Percentiles rank a stretch among this genome's conserved stretches.
Evolutionary conservation across 805 yeast species (phyloP).

Genomic region (Ascoidea asiatica): DNA sequence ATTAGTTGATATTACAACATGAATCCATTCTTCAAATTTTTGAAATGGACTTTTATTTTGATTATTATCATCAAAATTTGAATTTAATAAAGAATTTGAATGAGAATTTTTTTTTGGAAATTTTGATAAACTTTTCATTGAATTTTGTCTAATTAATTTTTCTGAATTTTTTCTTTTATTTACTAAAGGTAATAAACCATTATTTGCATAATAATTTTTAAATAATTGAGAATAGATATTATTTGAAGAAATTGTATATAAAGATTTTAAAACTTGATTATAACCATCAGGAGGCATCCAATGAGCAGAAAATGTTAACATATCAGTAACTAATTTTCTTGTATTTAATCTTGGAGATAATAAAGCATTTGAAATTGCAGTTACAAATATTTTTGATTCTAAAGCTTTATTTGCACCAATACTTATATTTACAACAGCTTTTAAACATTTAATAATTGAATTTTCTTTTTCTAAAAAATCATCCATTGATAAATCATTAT

Average conservation of each 20-base stretch:
- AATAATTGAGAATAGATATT: slow-evolving; percentile 1
- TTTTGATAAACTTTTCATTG: too few species aligned
- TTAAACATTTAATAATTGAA: slow-evolving; percentile 63
- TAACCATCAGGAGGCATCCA: slow-evolving; percentile 31
- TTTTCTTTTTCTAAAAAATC: slow-evolving; percentile 55
- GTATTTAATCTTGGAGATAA: slow-evolving; percentile 66
- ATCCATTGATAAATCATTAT: slow-evolving; percentile 21
- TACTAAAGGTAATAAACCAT: too few species aligned
- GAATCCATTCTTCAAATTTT: slow-evolving; percentile 41
- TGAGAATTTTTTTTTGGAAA: too few species aligned
- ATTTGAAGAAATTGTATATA: slow-evolving; percentile 24
- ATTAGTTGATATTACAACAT: slow-evolving; percentile 48
- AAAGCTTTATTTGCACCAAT: slow-evolving; percentile 47
- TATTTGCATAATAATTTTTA: too few species aligned
- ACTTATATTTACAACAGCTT: slow-evolving; percentile 53
- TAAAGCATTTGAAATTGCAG: slow-evolving; percentile 58
- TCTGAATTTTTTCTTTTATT: not conserved
- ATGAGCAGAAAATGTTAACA: slow-evolving; percentile 43
- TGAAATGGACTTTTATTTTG: not conserved
- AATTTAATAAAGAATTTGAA: too few species aligned
- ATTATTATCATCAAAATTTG: slow-evolving; percentile 6
- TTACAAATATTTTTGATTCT: slow-evolving; percentile 31
- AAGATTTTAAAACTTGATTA: slow-evolving; percentile 40
- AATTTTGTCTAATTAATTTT: too few species aligned
- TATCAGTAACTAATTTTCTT: slow-evolving; percentile 67